Base-by-base conservation (phyloP, 2,329 filamentous ascomycete genomes). In the Sporothrix brasiliensis region DNA sequence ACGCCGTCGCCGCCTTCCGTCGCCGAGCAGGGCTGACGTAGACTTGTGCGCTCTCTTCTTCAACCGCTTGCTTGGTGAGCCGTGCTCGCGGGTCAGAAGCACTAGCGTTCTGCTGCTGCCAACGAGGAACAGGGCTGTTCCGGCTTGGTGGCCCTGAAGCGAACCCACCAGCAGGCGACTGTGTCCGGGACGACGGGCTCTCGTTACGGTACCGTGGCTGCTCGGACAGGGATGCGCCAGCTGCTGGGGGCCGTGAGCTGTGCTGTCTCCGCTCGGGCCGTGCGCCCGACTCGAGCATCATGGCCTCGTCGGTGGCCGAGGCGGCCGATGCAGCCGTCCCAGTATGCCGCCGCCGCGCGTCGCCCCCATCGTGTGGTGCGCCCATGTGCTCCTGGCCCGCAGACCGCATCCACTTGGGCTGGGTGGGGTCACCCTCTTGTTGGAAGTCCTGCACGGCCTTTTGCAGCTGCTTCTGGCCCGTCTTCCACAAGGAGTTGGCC, bases 371-470 rank as follows among this genome's bases (percentile, higher is more conserved):
- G 16, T 14, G 58, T 47, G 50, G 39, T 16, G 16, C 77, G 77
- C 80, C 44, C 27, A 74, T 74, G 49, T 79, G 80, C 2, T 84
- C 82, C 69, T 83, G 80, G 56, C 87, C 85, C 3, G 88, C 86
- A 70, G 94, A 91, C 75, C 91, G 89, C 94, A 99, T 97, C 95
- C 95, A 99, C 77, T 92, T 95, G 0, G 95, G 95, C 77, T 97
- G 92, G 76, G 79, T 92, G 2, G 91, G 85, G 54, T 86, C 85
- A 73, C 30, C 44, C 13, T 87, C 84, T 73, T 90, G 87, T 74
- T 91, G 87, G 71, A 98, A 91, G 19, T 99, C 95, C 10, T 93
- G 89, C 47, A 98, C 92, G 4, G 93, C 94, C 79, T 95, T 93
- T 76, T 97, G 93, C 71, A 98, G 87, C 78, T 92, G 94, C 80